Conservation (phyloP, 345 rosid genomes). For the Acer yangbiense region DNA sequence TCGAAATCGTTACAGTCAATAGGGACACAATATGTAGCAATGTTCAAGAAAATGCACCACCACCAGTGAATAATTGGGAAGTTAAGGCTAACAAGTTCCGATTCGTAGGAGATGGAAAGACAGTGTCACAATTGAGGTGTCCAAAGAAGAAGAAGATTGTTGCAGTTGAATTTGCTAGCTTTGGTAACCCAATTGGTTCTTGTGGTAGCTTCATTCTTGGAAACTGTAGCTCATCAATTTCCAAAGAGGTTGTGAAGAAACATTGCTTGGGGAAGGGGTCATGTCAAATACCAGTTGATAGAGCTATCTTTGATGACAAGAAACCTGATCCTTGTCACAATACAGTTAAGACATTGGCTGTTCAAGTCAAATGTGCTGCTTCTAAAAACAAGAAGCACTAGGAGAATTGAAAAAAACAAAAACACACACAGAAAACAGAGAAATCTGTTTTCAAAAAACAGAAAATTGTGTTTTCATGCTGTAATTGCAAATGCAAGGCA, state of each 20-base stretch:
- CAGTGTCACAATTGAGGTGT: slow-evolving; percentile 59
- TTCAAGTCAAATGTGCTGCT: slow-evolving; percentile 65
- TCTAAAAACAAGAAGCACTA: background rate
- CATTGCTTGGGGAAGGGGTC: slow-evolving; percentile 59
- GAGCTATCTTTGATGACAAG: slow-evolving; percentile 34
- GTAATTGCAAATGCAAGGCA: background rate
- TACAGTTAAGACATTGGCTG: slow-evolving; percentile 53
- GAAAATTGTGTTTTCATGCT: background rate
- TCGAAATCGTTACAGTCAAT: slow-evolving; percentile 51
- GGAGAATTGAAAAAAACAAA: too few relatives aligned
- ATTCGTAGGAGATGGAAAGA: slow-evolving; percentile 33
- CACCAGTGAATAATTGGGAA: slow-evolving; percentile 57
- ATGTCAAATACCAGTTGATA: slow-evolving; percentile 59
- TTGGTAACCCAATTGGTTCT: slow-evolving; percentile 67
- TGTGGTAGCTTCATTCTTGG: slow-evolving; percentile 64
- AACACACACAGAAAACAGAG: background rate
- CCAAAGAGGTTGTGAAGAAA: slow-evolving; percentile 65
- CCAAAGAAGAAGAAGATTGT: slow-evolving; percentile 45
- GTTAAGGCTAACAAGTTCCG: slow-evolving; percentile 38
- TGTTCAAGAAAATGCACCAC: slow-evolving; percentile 59
- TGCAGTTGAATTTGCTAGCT: slow-evolving; percentile 79
- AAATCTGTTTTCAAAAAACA: background rate
- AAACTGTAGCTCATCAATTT: slow-evolving; percentile 49
- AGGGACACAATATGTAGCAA: slow-evolving; percentile 80
- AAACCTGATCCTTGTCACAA: slow-evolving; percentile 44